phyloP scores from a whole-genome alignment of 176 grass and related monocot genomes.

The Zoysia japonica region DNA sequence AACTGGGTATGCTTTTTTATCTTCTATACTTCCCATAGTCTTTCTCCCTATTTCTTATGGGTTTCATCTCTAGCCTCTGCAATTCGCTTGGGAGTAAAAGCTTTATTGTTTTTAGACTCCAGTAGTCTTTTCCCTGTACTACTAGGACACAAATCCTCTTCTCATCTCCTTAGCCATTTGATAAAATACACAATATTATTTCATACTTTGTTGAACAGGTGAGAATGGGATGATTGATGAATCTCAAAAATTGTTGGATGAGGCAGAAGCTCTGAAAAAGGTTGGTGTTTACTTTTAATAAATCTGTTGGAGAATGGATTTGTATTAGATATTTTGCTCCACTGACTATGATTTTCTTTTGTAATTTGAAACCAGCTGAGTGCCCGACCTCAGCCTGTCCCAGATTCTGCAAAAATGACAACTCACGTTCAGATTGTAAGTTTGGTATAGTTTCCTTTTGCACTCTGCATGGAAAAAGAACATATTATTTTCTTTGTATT shows the following conservation, averaged over 20 bases:
- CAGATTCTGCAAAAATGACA: constrained; percentile 72
- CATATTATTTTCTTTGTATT: background rate
- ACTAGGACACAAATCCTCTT: constrained; percentile 1
- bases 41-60: background rate
- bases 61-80: background rate
- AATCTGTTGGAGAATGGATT: constrained; percentile 21
- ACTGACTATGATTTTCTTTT: constrained; percentile 13
- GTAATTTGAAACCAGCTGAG: constrained; percentile 55
- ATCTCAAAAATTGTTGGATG: constrained; percentile 90
- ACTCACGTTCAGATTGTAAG: constrained; percentile 90
- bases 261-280: constrained; percentile 97
- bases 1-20: constrained; percentile 63
- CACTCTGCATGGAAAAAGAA: constrained; percentile 14
- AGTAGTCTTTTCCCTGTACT: constrained; percentile 25
- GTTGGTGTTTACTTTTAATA: constrained; percentile 43
- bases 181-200: constrained; percentile 17
- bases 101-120: constrained; percentile 40
- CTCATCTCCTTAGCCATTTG: background rate
- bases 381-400: constrained; percentile 52
- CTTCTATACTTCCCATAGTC: constrained; percentile 1
- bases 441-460: constrained; percentile 24
- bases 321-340: background rate
- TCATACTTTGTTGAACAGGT: constrained; percentile 53
- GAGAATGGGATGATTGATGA: constrained; percentile 90
- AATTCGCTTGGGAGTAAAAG: background rate